These are phyloP conservation scores for Syncephalis plumigaleata DNA, from an alignment of 371 early-diverging fungal species.

Conservation along the genomic window DNA sequence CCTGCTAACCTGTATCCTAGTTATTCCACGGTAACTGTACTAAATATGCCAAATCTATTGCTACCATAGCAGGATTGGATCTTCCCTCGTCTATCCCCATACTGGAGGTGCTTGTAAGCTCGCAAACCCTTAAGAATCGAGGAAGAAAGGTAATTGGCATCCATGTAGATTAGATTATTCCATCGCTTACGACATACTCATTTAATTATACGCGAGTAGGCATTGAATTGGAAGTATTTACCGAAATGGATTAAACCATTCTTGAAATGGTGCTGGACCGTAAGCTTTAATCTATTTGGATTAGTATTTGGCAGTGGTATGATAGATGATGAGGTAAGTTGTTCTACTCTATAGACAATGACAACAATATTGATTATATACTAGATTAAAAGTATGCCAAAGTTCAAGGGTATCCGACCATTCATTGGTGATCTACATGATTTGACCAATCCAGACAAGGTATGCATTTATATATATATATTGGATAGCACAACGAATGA, in stretches of 20 bases:
- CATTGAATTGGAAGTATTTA: constrained; percentile 1
- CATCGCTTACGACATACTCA: background rate
- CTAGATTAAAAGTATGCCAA: background rate
- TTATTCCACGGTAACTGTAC: constrained; percentile 8
- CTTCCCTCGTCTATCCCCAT: constrained; percentile 3
- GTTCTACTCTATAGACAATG: background rate
- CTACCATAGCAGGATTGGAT: constrained; percentile 2
- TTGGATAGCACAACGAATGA: no score
- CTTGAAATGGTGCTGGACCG: background rate
- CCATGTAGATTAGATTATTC: background rate
- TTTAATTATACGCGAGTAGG: background rate
- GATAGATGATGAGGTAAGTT: constrained; percentile 3
- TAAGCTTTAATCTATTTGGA: constrained; percentile 3
- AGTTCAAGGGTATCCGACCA: constrained; percentile 1
- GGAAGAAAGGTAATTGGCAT: background rate
- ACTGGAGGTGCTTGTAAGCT: background rate
- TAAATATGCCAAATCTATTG: constrained; percentile 3
- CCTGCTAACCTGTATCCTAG: background rate
- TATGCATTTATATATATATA: background rate
- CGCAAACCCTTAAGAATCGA: background rate
- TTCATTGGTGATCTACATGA: constrained; percentile 4
- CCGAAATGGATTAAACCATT: constrained; percentile 3
- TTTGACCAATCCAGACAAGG: constrained; percentile 6
- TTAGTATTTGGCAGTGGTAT: constrained; percentile 5
- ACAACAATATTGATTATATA: no score